A percentile compares a stretch with the other conserved stretches of the same genome.
Evolutionary conservation across 768 basidiomycete species (phyloP).

Genomic region (Mrakia blollopis): DNA sequence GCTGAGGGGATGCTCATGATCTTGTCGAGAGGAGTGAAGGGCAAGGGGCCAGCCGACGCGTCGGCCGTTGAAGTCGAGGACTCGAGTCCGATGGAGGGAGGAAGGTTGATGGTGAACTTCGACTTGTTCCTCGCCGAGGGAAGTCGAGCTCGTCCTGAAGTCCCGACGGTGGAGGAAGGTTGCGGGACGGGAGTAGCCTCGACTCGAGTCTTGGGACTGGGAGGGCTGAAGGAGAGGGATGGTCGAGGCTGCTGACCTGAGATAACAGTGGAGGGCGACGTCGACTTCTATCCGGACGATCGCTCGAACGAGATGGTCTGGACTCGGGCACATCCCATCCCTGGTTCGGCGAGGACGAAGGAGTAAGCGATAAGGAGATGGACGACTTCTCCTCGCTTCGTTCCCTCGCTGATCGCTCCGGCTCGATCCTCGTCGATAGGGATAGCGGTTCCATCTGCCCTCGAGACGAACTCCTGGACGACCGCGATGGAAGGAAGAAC

Average conservation of each 20-base stretch:
- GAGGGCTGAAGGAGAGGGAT: neutral
- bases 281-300: neutral
- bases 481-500: neutral
- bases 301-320: neutral
- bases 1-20: neutral
- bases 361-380: neutral
- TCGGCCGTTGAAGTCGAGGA: neutral
- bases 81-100: neutral
- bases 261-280: neutral
- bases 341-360: neutral
- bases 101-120: neutral
- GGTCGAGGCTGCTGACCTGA: neutral
- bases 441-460: neutral
- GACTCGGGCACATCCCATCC: neutral
- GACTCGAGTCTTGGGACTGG: neutral
- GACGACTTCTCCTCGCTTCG: neutral
- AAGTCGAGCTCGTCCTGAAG: neutral
- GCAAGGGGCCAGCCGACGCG: neutral
- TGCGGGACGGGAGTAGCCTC: neutral
- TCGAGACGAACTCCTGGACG: neutral
- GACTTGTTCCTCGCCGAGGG: neutral
- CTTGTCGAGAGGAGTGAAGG: conserved; percentile 3
- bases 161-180: too few relatives aligned
- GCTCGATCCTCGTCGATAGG: neutral
- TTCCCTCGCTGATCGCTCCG: neutral